A percentile compares a stretch with the other conserved stretches of the same genome.
Conservation (phyloP, 768 basidiomycete species). For the Baorangia bicolor region DNA sequence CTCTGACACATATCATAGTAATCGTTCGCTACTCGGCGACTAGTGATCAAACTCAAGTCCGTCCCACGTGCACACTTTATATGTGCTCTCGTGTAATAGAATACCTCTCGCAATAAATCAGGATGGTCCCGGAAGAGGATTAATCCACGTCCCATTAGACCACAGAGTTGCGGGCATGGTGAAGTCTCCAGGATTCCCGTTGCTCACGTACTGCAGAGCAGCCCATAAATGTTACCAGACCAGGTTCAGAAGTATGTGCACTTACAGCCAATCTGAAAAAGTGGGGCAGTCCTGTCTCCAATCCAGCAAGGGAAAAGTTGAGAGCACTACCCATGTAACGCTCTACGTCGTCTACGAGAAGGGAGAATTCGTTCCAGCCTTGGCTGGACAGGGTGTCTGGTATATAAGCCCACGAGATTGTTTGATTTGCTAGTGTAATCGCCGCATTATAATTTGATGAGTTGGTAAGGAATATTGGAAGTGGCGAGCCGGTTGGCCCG, state of each 20-base stretch:
- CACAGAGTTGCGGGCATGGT: conserved; percentile 75
- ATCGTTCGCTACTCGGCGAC: not conserved
- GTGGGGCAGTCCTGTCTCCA: conserved; percentile 62
- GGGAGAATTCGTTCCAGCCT: conserved; percentile 73
- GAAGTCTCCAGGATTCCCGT: conserved; percentile 63
- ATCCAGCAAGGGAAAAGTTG: conserved; percentile 66
- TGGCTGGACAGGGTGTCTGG: conserved; percentile 30
- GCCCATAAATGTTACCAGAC: conserved; percentile 1
- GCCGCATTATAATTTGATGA: conserved; percentile 62
- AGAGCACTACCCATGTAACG: conserved; percentile 67
- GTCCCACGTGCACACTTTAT: not conserved
- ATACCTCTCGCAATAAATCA: not conserved
- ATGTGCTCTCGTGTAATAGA: not conserved
- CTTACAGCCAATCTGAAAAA: conserved; percentile 81
- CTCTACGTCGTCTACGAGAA: conserved; percentile 87
- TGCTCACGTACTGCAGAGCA: conserved; percentile 45
- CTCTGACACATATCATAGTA: not conserved
- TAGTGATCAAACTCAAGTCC: not conserved
- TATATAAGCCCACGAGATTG: conserved; percentile 54
- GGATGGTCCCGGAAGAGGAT: conserved; percentile 70
- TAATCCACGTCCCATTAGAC: conserved; percentile 81
- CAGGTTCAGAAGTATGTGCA: not conserved
- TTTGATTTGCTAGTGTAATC: conserved; percentile 53
- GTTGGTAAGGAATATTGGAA: conserved; percentile 74
- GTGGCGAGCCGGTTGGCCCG: conserved; percentile 62